A percentile compares a stretch with the other conserved stretches of the same genome.
These are phyloP conservation scores for Dittrichia graveolens DNA, from an alignment of 129 eudicot genomes.

Conservation along the genomic window DNA sequence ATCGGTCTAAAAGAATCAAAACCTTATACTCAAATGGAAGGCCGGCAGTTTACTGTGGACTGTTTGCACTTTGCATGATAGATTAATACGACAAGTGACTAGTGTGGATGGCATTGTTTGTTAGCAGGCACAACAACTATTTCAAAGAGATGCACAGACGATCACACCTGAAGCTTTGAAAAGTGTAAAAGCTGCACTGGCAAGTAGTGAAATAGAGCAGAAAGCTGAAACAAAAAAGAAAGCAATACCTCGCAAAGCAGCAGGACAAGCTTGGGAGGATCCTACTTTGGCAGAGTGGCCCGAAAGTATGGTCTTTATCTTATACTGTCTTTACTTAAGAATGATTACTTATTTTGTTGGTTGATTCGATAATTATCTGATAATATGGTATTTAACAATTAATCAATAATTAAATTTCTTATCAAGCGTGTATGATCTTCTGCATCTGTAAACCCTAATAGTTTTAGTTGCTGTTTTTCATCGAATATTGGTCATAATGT, in stretches of 20 bases:
- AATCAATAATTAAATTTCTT: background rate
- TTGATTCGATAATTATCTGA: background rate
- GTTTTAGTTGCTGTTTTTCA: background rate
- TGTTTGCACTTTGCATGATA: background rate
- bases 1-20: background rate
- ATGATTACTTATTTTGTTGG: background rate
- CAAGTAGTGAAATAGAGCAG: conserved; percentile 84
- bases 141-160: conserved; percentile 91
- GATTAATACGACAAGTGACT: background rate
- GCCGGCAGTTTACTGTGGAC: no score
- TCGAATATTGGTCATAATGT: background rate
- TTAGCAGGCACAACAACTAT: conserved; percentile 86
- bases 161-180: conserved; percentile 93
- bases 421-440: background rate
- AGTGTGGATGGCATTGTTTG: background rate
- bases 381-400: background rate
- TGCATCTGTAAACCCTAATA: no score
- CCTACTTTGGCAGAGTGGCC: conserved; percentile 98
- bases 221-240: conserved; percentile 91
- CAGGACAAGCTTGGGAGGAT: conserved; percentile 97
- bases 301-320: conserved; percentile 55
- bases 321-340: background rate
- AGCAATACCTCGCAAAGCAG: conserved; percentile 93
- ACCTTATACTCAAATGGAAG: background rate
- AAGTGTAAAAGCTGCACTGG: conserved; percentile 94